Conservation (phyloP, 2,329 filamentous ascomycete species). For the Metarhizium rileyi region DNA sequence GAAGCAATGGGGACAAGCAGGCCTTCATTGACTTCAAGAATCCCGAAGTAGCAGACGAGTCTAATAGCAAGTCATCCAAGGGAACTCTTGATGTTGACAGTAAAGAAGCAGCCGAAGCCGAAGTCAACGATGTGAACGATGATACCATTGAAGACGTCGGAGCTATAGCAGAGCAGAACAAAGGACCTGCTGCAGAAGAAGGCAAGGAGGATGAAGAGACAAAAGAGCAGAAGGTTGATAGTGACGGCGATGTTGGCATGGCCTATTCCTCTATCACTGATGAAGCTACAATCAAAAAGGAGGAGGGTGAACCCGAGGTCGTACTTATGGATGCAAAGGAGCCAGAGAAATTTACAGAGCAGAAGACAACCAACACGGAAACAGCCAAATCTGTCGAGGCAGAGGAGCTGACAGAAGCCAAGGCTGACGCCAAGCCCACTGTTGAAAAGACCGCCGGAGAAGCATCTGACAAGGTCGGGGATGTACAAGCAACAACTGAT, state of each 20-base stretch:
- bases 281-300: constrained; percentile 28
- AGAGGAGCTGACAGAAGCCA: constrained; percentile 10
- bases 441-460: constrained; percentile 15
- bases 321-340: constrained; percentile 22
- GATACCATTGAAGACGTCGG: constrained; percentile 36
- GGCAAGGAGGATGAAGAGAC: constrained; percentile 9
- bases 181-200: constrained; percentile 13
- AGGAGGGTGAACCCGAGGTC: constrained; percentile 26
- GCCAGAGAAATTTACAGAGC: constrained; percentile 18
- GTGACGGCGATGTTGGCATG: constrained; percentile 44
- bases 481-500: constrained; percentile 9
- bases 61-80: constrained; percentile 26
- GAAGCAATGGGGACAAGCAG: constrained; percentile 36
- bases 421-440: constrained; percentile 12
- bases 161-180: constrained; percentile 17
- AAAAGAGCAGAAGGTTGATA: constrained; percentile 28
- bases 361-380: constrained; percentile 13
- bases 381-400: constrained; percentile 7
- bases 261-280: constrained; percentile 24
- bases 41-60: constrained; percentile 27
- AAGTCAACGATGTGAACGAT: constrained; percentile 27
- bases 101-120: constrained; percentile 19
- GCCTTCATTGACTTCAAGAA: constrained; percentile 44
- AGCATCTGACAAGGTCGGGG: constrained; percentile 10
- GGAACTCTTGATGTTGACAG: constrained; percentile 20